Base-by-base conservation (phyloP, 1,139 yeast genomes). In the Nakaseomyces glabratus region DNA sequence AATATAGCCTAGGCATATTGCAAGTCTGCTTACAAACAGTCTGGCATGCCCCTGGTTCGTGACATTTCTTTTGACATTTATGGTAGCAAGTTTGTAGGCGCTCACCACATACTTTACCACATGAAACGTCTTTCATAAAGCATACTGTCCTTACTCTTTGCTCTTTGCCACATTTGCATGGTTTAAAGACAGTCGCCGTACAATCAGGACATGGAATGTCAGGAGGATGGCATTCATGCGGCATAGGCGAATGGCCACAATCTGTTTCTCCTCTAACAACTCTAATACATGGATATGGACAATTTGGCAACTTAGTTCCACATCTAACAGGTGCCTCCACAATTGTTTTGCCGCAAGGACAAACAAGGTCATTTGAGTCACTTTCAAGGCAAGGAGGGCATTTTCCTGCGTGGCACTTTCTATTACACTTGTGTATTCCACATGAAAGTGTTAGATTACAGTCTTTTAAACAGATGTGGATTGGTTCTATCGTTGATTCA, bases 261-360 rank as follows among this genome's bases (percentile, higher is more conserved):
- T 58, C 44, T 16, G 71, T 69, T 1, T 62, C 63, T 3, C 47
- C 48, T 22, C 45, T 38, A 1, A 52, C 46, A 9, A 52, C 56
- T 35, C 86, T 64, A 3, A 63, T 61, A 58, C 96, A 86, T 42
- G 73, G 88, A 43, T 73, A 70, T 20, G 63, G 66, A 60, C 97
- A 86, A 5, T 65, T 66, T 5, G 90, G 81, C 20, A 76, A 55
- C 32, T 61, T 65, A 0, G 90, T 74, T 9, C 96, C 96, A 61
- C 97, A 86, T 45, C 95, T 66, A 8, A 85, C 86, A 0, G 97
- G 97, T 0, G 95, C 95, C 34, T 70, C 70, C 7, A 85, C 64
- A 3, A 79, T 67, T 0, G 96, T 86, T 40, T 71, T 68, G 1
- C 96, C 95, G 63, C 97, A 86, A 37, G 81, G 70, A 53, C 97